These are phyloP conservation scores for Suillus paluster DNA, from an alignment of 768 basidiomycete genomes.

Conservation along the genomic window DNA sequence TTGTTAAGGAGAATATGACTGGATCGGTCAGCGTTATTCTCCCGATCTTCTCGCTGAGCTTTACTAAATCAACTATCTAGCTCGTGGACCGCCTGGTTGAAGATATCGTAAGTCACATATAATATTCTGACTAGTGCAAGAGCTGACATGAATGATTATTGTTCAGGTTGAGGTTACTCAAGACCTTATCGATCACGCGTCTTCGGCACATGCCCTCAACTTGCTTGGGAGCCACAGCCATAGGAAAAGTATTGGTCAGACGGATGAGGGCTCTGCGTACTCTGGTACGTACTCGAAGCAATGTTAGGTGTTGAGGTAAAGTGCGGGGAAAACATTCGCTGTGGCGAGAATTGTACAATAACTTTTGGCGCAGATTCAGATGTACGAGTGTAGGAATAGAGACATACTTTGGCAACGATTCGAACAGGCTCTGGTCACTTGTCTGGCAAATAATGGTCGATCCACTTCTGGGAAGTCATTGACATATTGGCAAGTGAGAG, in stretches of 20 bases:
- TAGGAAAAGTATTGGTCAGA: slow-evolving; percentile 40
- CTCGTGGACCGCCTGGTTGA: slow-evolving; percentile 65
- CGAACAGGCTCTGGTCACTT: background rate
- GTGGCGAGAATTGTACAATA: background rate
- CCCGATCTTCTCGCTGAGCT: slow-evolving; percentile 22
- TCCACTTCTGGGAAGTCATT: too few relatives aligned
- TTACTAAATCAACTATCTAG: slow-evolving; percentile 32
- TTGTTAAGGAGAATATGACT: slow-evolving; percentile 58
- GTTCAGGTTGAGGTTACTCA: slow-evolving; percentile 67
- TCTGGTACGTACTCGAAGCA: slow-evolving; percentile 72
- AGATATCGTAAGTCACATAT: slow-evolving; percentile 59
- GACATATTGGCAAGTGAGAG: too few relatives aligned
- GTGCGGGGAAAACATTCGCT: background rate
- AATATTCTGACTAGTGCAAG: background rate
- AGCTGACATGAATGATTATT: slow-evolving; percentile 6
- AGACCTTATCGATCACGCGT: slow-evolving; percentile 49
- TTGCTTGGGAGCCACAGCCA: slow-evolving; percentile 38
- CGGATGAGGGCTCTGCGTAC: slow-evolving; percentile 53
- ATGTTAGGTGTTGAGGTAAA: slow-evolving; percentile 46
- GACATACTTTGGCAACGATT: background rate
- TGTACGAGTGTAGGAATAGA: background rate
- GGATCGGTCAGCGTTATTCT: slow-evolving; percentile 46
- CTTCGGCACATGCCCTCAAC: slow-evolving; percentile 56
- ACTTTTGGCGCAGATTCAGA: background rate
- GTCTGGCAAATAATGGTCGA: too few relatives aligned